Percentiles rank a stretch among this genome's conserved stretches.
phyloP scores from a whole-genome alignment of 768 basidiomycete genomes.

The Tricholoma sp. region DNA sequence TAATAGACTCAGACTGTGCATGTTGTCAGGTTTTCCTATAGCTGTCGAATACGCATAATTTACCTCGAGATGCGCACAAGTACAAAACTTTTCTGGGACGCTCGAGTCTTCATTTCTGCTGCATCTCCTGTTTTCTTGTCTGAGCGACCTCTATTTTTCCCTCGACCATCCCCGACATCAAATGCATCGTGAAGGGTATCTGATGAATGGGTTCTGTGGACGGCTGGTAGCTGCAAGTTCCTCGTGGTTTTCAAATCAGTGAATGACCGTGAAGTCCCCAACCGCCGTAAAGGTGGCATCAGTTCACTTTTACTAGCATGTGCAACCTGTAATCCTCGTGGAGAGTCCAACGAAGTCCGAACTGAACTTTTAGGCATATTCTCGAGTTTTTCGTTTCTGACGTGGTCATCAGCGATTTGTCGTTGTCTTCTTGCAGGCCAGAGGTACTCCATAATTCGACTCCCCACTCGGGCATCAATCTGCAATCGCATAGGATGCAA shows the following conservation, averaged over 20 bases:
- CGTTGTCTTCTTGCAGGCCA: conserved; percentile 63
- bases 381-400: conserved; percentile 14
- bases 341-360: conserved; percentile 50
- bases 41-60: conserved; percentile 10
- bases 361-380: background rate
- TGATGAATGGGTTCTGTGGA: conserved; percentile 36
- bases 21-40: conserved; percentile 6
- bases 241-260: conserved; percentile 54
- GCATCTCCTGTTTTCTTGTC: conserved; percentile 49
- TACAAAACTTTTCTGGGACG: conserved; percentile 80
- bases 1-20: conserved; percentile 59
- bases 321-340: conserved; percentile 26
- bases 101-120: conserved; percentile 77
- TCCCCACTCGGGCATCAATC: conserved; percentile 78
- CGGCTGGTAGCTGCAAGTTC: conserved; percentile 18
- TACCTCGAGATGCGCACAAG: conserved; percentile 72
- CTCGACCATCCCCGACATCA: conserved; percentile 9
- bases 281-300: conserved; percentile 41
- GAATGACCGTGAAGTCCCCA: conserved; percentile 64
- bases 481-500: conserved; percentile 86
- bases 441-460: conserved; percentile 82
- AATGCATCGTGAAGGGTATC: conserved; percentile 25
- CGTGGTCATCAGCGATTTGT: conserved; percentile 16
- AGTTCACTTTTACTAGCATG: conserved; percentile 14
- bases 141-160: conserved; percentile 6